phyloP scores from a whole-genome alignment of 495 filamentous ascomycete genomes.

The Amorphotheca resinae region DNA sequence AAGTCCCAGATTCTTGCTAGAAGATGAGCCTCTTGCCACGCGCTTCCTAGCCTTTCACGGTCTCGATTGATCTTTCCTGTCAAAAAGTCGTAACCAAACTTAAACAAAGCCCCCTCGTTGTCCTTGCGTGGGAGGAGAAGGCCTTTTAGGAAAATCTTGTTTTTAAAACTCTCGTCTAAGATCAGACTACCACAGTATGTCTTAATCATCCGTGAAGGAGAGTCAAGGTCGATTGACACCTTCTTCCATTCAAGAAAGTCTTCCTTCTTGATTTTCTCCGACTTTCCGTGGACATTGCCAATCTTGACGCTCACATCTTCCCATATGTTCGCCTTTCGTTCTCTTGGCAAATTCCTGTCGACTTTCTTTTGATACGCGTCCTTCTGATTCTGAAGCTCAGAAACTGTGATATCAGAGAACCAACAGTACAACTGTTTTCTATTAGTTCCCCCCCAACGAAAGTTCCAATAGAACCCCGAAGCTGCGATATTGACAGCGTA shows the following conservation, averaged over 20 bases:
- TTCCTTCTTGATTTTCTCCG: constrained; percentile 5
- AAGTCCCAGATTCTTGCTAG: constrained; percentile 18
- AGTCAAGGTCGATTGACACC: constrained; percentile 14
- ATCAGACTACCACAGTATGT: constrained; percentile 16
- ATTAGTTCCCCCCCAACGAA: constrained; percentile 5
- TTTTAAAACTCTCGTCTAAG: constrained; percentile 11
- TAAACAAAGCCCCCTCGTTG: constrained; percentile 1
- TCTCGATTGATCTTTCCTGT: constrained; percentile 18
- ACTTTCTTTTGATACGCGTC: not conserved
- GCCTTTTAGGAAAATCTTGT: constrained; percentile 19
- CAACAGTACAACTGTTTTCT: not conserved
- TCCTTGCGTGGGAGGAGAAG: too few species aligned
- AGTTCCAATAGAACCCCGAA: constrained; percentile 16
- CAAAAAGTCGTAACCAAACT: constrained; percentile 19
- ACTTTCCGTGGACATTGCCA: constrained; percentile 1
- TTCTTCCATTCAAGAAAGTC: constrained; percentile 18
- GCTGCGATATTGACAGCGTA: constrained; percentile 16
- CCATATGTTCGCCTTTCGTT: constrained; percentile 8
- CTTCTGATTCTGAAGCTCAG: not conserved
- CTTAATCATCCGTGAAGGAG: constrained; percentile 14
- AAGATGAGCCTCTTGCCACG: constrained; percentile 10
- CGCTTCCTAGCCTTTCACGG: constrained; percentile 10
- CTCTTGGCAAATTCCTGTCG: not conserved
- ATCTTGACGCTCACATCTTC: constrained; percentile 21
- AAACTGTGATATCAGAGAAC: constrained; percentile 1